phyloP scores from a whole-genome alignment of 1,139 yeast genomes.

The Spathaspora sp. region DNA sequence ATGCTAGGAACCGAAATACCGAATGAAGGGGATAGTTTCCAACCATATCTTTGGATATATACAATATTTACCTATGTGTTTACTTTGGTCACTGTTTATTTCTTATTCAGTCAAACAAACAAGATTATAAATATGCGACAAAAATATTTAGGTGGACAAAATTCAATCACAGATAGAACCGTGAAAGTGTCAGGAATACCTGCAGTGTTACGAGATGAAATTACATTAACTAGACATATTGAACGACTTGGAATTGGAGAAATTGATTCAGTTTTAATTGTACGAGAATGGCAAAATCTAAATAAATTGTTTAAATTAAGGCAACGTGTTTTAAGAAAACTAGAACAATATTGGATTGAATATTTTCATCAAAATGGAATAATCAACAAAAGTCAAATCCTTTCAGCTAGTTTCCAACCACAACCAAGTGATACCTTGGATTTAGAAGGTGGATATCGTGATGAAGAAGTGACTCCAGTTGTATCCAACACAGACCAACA shows the following conservation, averaged over 20 bases:
- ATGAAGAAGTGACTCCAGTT: slow-evolving; percentile 17
- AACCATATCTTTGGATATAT: slow-evolving; percentile 38
- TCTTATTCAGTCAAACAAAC: slow-evolving; percentile 36
- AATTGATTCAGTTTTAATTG: slow-evolving; percentile 73
- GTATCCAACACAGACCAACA: neutral
- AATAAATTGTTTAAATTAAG: slow-evolving; percentile 66
- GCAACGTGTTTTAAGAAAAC: slow-evolving; percentile 46
- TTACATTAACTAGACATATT: slow-evolving; percentile 67
- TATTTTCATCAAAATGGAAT: slow-evolving; percentile 51
- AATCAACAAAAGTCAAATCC: slow-evolving; percentile 28
- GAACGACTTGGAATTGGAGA: slow-evolving; percentile 78
- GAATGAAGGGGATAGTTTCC: slow-evolving; percentile 14
- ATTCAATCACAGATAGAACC: slow-evolving; percentile 48
- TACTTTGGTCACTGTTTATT: slow-evolving; percentile 34
- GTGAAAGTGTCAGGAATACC: slow-evolving; percentile 57
- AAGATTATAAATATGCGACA: slow-evolving; percentile 43
- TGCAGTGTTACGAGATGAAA: slow-evolving; percentile 68
- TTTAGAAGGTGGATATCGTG: slow-evolving; percentile 7
- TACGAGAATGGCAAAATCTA: slow-evolving; percentile 80
- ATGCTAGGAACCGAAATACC: neutral
- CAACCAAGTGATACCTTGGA: slow-evolving; percentile 27
- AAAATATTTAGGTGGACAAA: slow-evolving; percentile 40
- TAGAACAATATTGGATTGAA: slow-evolving; percentile 78
- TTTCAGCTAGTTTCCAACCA: slow-evolving; percentile 27
- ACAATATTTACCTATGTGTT: slow-evolving; percentile 44